Percentiles rank a stretch among this genome's conserved stretches.
Conservation (phyloP, 1,284 basidiomycete genomes). For the Ceratobasidium sp. region DNA sequence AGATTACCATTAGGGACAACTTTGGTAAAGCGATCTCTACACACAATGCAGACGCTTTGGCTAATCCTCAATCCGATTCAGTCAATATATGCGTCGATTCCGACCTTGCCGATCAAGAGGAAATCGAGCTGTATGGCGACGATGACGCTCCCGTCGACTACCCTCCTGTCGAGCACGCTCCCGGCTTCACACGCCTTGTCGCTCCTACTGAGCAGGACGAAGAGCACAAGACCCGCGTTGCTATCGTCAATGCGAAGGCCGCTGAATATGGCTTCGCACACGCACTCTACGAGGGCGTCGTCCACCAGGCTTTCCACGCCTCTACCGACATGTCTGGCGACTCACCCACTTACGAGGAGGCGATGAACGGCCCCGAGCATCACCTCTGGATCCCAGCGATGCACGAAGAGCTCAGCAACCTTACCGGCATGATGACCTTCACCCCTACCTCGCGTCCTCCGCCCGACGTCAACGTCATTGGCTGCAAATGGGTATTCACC, state of each 20-base stretch:
- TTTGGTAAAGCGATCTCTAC: background rate
- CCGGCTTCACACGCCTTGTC: background rate
- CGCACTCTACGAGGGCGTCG: background rate
- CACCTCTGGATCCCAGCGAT: background rate
- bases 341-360: background rate
- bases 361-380: background rate
- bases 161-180: background rate
- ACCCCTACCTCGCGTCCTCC: background rate
- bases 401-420: background rate
- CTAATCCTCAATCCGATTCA: background rate
- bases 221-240: background rate
- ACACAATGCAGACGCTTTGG: background rate
- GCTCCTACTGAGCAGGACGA: background rate
- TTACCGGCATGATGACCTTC: background rate
- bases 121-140: background rate
- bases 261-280: background rate
- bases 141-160: background rate
- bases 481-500: slow-evolving; percentile 49
- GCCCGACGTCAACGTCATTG: slow-evolving; percentile 1
- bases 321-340: background rate
- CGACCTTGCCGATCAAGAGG: too few species aligned
- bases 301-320: background rate
- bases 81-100: background rate
- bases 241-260: background rate
- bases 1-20: background rate